Evolutionary conservation across 805 yeast genomes (phyloP), one percentile per base, ranked within the genome.

Genomic region (Candida nonsorbophila): DNA sequence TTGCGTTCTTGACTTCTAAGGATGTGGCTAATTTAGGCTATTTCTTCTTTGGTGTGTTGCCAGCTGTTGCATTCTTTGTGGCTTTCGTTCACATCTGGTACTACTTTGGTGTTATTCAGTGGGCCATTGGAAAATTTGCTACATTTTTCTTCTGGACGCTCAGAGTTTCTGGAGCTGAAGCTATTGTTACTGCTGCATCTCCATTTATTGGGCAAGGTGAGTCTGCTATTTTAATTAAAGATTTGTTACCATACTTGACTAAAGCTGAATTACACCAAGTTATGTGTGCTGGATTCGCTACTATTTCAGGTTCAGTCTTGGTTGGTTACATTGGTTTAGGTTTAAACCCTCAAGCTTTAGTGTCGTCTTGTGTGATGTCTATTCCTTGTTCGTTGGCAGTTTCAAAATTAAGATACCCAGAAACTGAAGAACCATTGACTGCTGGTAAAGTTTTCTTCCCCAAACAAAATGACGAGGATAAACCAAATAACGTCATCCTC

Each of bases 161-260:
- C 62, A 55, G 64, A 34, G 69, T 74, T 14, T 66, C 76, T 16
- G 83, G 83, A 42, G 79, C 81, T 29, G 83, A 76, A 47, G 73
- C 80, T 15, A 71, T 75, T 26, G 77, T 75, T 16, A 79, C 80
- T 4, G 79, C 81, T 25, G 81, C 81, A 1, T 69, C 81, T 16
- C 83, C 83, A 5, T 76, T 76, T 51, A 63, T 76, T 39, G 83
- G 83, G 25, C 74, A 72, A 40, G 83, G 83, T 43, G 83, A 76
- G 54, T 65, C 74, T 30, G 80, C 81, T 5, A 69, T 77, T 37
- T 66, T 76, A 43, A 64, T 76, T 45, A 74, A 75, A 47, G 76
- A 75, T 30, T 72, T 74, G 38, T 47, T 76, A 42, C 79, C 79
- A 4, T 75, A 56, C 49, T 62, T 74, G 39, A 76, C 83, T 27